Evolutionary conservation across 441 rosid species (phyloP), one percentile per base, ranked within the genome.

Genomic region (Metrosideros polymorpha): DNA sequence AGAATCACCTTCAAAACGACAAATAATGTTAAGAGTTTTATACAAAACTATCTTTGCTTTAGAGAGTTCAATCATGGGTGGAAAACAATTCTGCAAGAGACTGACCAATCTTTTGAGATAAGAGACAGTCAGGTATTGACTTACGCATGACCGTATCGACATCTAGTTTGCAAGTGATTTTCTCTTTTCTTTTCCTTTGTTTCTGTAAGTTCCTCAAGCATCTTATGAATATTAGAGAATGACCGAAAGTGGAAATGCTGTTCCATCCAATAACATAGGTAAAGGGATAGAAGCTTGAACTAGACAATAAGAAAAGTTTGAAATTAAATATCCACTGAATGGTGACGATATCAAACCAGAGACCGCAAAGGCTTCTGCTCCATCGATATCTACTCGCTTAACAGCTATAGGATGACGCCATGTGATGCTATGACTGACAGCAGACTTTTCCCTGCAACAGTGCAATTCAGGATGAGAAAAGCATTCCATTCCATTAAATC

Each of bases 351-450:
- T 59, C 86, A 56, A 71, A 87, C 88, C 88, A 42, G 88, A 84
- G 76, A 84, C 88, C 0, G 88, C 86, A 77, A 63, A 87, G 47
- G 88, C 88, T 52, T 82, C 77, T 29, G 86, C 50, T 30, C 86
- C 88, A 54, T 52, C 71, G 0, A 87, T 84, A 76, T 84, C 71
- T 19, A 84, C 86, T 54, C 9, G 77, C 88, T 84, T 87, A 30
- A 77, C 86, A 32, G 76, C 52, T 35, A 87, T 6, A 27, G 88
- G 25, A 63, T 84, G 86, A 59, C 86, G 88, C 88, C 88, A 87
- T 53, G 86, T 87, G 50, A 87, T 87, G 49, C 88, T 87, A 77
- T 87, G 88, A 87, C 88, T 84, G 12, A 71, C 88, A 15, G 86
- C 88, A 29, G 88, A 84, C 25, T 87, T 84, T 84, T 87, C 88